Base-by-base conservation (phyloP, 2,329 filamentous ascomycete genomes). In the Apiospora kogelbergensis region DNA sequence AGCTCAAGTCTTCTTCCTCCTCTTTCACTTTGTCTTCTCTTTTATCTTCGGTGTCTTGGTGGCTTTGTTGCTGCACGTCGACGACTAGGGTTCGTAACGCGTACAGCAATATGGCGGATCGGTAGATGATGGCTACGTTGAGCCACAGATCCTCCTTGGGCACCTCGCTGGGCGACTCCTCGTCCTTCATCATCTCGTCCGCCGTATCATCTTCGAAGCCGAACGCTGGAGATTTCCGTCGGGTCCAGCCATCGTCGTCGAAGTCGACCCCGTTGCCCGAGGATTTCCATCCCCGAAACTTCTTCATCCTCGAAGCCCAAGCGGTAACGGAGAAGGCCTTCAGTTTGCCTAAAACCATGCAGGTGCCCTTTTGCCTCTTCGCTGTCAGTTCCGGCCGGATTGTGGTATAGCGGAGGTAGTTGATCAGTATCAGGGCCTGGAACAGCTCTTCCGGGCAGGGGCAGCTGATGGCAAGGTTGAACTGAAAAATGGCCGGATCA, bases 361-460 rank as follows among this genome's bases (percentile, higher is more conserved):
- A 64, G 3, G 69, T 71, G n/a, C 69, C 69, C 20, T 45, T 37
- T 13, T 63, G 57, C 30, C 69, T 26, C 46, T 63, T 65, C 13
- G 37, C 37, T 13, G 22, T 26, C 63, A 69, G 11, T 15, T 40
- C 53, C 5, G 26, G 57, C 41, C 45, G 48, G 45, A 30, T 9
- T 9, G 45, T 41, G 10, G 66, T 67, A 17, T 65, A 60, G 6
- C 69, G 69, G 1, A 71, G 68, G 42, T 71, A 71, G 67, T 71
- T 71, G 65, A 71, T 57, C 20, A 71, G 63, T 6, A 67, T 69
- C 9, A 71, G 65, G 37, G 67, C 45, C 17, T 68, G 65, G 48
- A 71, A 71, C 20, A 71, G 46, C 20, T 68, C 69, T 20, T 71
- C 69, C 17, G 69, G 69, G 33, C 65, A 67, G 9, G 69, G 69